These are phyloP conservation scores for Leccinum rimulosum DNA, from an alignment of 768 basidiomycete species.

Conservation along the genomic window DNA sequence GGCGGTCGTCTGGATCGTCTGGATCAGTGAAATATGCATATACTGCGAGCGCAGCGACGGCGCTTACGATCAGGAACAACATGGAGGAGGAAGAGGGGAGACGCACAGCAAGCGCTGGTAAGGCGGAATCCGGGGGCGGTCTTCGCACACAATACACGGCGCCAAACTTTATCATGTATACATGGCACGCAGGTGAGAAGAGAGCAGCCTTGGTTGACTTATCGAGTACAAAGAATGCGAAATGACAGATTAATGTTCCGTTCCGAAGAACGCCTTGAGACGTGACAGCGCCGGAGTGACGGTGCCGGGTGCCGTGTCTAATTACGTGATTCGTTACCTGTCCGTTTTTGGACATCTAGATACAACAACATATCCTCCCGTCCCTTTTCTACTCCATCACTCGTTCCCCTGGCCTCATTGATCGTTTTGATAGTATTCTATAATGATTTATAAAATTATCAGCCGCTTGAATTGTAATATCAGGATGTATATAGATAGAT, in stretches of 20 bases:
- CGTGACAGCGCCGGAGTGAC: too few species aligned
- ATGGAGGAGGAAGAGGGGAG: slow-evolving; percentile 1
- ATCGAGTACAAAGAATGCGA: slow-evolving; percentile 9
- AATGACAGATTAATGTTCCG: too few species aligned
- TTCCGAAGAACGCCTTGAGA: too few species aligned
- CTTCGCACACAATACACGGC: neutral
- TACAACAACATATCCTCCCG: slow-evolving; percentile 6
- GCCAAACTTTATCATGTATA: neutral
- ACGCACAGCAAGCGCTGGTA: neutral
- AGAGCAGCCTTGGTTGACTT: neutral
- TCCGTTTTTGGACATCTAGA: too few species aligned
- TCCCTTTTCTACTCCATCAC: too few species aligned
- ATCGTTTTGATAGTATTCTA: too few species aligned
- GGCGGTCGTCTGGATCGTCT: slow-evolving; percentile 5
- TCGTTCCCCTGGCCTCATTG: too few species aligned
- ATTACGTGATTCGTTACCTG: too few species aligned
- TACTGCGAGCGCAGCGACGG: slow-evolving; percentile 2
- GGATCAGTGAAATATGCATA: slow-evolving; percentile 7
- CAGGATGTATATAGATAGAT: neutral
- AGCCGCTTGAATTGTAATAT: neutral
- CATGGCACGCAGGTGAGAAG: neutral
- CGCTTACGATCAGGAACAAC: slow-evolving; percentile 14
- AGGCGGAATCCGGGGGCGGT: neutral
- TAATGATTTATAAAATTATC: too few species aligned
- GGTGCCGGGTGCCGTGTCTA: too few species aligned